Base-by-base conservation (phyloP, 1,284 basidiomycete species). In the Ustilago hordei region DNA sequence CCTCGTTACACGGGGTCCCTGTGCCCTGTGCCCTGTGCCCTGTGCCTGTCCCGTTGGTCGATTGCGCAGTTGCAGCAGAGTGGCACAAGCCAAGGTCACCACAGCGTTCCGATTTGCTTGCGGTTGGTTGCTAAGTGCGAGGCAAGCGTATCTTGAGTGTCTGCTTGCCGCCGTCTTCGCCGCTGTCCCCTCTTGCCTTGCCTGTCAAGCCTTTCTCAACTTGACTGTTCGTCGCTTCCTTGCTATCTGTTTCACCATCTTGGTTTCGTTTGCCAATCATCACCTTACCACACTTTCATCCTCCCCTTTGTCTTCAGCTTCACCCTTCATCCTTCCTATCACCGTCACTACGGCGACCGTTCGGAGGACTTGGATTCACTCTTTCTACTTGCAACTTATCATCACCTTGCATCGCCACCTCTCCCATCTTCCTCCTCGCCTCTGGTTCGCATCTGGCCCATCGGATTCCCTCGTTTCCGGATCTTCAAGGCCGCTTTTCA, bases 31-130 rank as follows among this genome's bases (percentile, higher is more conserved):
- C 23, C 55, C n/a, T 43, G 11, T 41, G 23, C 41, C 35, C 41
- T 50, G 48, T 50, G 8, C 23, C 48, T 50, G 48, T 50, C 31
- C 48, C 48, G 48, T 32, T 28, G 34, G 48, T 50, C 48, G 43
- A 17, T 41, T 15, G 39, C 39, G 39, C 39, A 41, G 15, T 41
- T 15, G 6, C 7, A 41, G 23, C 23, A 28, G 23, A 28, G 23
- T 28, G 23, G 23, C 23, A 28, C 23, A 28, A 28, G 23, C 23
- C 23, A 28, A 28, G 23, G 23, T 28, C 23, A 28, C 23, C 23
- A 41, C 7, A 15, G 39, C 17, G 39, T 54, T 48, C 43, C 47
- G 19, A 28, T 60, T 32, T 12, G 19, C 28, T 60, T 41, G 39
- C 39, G 39, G 6, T 41, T 41, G 39, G 15, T 41, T 41, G 39